Base-by-base conservation (phyloP, 208 protist species). In the Acanthamoeba sp. region DNA sequence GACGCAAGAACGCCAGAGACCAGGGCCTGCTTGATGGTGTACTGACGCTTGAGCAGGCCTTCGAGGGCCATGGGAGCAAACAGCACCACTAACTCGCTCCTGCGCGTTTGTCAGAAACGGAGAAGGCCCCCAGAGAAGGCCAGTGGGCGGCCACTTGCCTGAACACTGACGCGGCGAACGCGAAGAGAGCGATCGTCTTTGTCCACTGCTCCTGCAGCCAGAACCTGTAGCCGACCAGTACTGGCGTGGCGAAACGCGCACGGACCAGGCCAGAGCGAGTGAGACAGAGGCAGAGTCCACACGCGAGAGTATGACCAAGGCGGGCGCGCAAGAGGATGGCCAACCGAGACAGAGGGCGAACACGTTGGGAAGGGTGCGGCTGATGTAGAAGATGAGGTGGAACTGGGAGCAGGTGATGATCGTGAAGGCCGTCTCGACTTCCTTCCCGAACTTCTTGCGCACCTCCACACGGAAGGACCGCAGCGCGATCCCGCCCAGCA, bases 301-400 rank as follows among this genome's bases (percentile, higher is more conserved):
- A n/a, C n/a, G n/a, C n/a, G n/a, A n/a, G n/a, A n/a, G n/a, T n/a
- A n/a, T 40, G 50, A 14, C n/a, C 82, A 48, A 52, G n/a, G 57
- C 12, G 36, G 12, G 9, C 36, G 48, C 6, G 1, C 45, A 55
- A 69, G 57, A 45, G 22, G 48, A 64, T 14, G 66, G 20, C 24
- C 40, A 36, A 91, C 85, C 85, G 6, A 95, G 22, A 29, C 55
- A 64, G 9, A 98, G 76, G 14, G 98, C 98, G 94, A 98, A 99
- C 2, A 97, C 98, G 95, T 99, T 99, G 32, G 98, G 98, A 18
- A 99, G 96, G 57, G 98, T 90, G 34, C 98, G 95, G 16, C 95
- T 97, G 18, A 96, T 94, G 95, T 99, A 99, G 96, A 98, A 99
- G 1, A 98, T 40, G 22, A 98, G 36, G 94, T 99, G 98, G 94